Conservation (phyloP, 2,329 filamentous ascomycete genomes). For the Drechmeria coniospora region DNA sequence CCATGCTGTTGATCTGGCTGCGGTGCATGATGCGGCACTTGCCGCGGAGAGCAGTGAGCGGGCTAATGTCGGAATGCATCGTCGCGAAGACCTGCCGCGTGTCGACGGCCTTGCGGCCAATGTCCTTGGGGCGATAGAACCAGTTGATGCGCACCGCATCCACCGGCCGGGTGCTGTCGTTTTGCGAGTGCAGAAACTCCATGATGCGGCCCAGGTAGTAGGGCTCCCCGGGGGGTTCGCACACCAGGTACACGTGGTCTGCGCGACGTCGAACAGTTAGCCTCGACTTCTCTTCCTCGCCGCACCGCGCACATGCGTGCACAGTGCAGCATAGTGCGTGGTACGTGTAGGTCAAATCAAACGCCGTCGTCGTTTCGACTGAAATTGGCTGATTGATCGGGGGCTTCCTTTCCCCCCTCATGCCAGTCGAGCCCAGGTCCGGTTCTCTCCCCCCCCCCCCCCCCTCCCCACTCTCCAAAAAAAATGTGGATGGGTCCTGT, state of each 20-base stretch:
- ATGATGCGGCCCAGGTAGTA: slow-evolving; percentile 97
- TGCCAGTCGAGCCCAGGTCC: too few relatives aligned
- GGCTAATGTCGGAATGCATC: slow-evolving; percentile 96
- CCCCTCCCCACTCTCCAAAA: neutral
- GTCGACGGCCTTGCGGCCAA: slow-evolving; percentile 81
- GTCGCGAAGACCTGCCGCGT: slow-evolving; percentile 85
- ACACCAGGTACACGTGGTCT: slow-evolving; percentile 86
- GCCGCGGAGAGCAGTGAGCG: slow-evolving; percentile 78
- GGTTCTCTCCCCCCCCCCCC: too few relatives aligned
- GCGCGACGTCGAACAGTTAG: slow-evolving; percentile 22
- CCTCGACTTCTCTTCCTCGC: slow-evolving; percentile 2
- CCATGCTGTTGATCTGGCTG: slow-evolving; percentile 68
- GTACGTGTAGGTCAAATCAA: too few relatives aligned
- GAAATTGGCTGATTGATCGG: slow-evolving; percentile 1
- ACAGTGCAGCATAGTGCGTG: too few relatives aligned
- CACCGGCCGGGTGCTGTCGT: slow-evolving; percentile 56
- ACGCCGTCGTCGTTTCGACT: too few relatives aligned
- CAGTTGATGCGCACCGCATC: slow-evolving; percentile 90
- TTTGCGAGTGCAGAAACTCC: slow-evolving; percentile 82
- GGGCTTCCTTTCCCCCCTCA: too few relatives aligned
- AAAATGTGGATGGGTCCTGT: slow-evolving; percentile 3
- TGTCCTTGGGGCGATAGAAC: slow-evolving; percentile 95
- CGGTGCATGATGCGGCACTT: slow-evolving; percentile 86
- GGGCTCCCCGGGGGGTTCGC: slow-evolving; percentile 91
- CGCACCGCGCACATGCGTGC: too few relatives aligned